A percentile compares a stretch with the other conserved stretches of the same genome.
Conservation (phyloP, 768 basidiomycete species). For the Trametes cinnabarina region DNA sequence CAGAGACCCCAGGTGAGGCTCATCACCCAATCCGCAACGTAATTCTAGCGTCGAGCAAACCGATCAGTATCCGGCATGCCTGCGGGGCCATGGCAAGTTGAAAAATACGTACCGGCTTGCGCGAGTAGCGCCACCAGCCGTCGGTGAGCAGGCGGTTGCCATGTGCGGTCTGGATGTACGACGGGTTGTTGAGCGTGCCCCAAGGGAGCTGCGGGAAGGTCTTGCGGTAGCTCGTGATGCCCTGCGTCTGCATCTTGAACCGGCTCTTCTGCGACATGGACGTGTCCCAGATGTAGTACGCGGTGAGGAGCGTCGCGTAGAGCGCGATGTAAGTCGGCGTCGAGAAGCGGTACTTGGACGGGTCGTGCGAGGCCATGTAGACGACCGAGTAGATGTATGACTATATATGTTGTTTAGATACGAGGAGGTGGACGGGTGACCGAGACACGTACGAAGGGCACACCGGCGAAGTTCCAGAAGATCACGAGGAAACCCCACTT, state of each 20-base stretch:
- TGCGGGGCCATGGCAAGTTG: neutral
- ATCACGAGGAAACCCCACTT: conserved; percentile 99
- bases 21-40: conserved; percentile 91
- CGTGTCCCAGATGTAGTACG: conserved; percentile 92
- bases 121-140: conserved; percentile 92
- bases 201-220: conserved; percentile 94
- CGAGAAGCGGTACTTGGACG: conserved; percentile 83
- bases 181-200: conserved; percentile 79
- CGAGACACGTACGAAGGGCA: conserved; percentile 73
- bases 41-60: conserved; percentile 54
- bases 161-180: conserved; percentile 89
- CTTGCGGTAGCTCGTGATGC: conserved; percentile 78
- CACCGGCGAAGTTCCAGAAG: conserved; percentile 96
- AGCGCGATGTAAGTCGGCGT: conserved; percentile 70
- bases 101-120: conserved; percentile 73
- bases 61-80: neutral
- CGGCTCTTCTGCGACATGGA: conserved; percentile 95
- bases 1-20: conserved; percentile 81
- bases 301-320: conserved; percentile 72
- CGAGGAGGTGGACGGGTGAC: neutral
- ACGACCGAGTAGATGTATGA: conserved; percentile 95
- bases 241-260: conserved; percentile 97
- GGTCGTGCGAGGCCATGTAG: conserved; percentile 95
- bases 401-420: conserved; percentile 16
- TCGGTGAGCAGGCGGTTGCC: conserved; percentile 89